phyloP scores from a whole-genome alignment of 2,329 filamentous ascomycete genomes.

The Colletotrichum tofieldiae region DNA sequence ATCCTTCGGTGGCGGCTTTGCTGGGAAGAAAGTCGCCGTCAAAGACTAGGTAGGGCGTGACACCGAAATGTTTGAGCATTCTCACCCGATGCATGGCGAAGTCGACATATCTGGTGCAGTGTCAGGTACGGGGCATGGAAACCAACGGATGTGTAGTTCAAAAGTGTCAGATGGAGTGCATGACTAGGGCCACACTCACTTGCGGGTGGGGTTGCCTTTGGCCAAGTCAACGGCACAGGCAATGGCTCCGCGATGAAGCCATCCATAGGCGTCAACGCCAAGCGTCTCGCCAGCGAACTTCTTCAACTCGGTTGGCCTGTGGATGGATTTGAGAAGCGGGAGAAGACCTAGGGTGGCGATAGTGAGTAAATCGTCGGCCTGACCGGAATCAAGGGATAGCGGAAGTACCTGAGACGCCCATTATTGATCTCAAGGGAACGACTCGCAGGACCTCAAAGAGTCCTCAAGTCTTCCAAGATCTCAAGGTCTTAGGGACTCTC shows the following conservation, averaged over 20 bases:
- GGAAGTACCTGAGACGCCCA: conserved; percentile 44
- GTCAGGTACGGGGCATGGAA: conserved; percentile 30
- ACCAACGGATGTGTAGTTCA: not conserved
- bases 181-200: conserved; percentile 69
- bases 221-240: conserved; percentile 93
- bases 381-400: conserved; percentile 29
- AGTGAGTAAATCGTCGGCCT: conserved; percentile 28
- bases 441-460: conserved; percentile 22
- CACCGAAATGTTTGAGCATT: conserved; percentile 94
- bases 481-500: not conserved
- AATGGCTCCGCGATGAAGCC: conserved; percentile 94
- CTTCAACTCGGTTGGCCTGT: conserved; percentile 88
- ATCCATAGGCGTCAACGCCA: conserved; percentile 97
- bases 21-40: conserved; percentile 96
- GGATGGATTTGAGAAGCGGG: conserved; percentile 95
- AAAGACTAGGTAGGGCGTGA: conserved; percentile 96
- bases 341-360: conserved; percentile 80
- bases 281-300: conserved; percentile 90
- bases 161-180: not conserved
- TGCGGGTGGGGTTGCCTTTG: conserved; percentile 87
- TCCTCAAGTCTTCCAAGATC: not conserved
- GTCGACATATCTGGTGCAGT: conserved; percentile 80
- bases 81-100: conserved; percentile 91
- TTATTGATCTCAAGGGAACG: conserved; percentile 35
- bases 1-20: conserved; percentile 89